Evolutionary conservation across 345 rosid species (phyloP).

Genomic region (Sisymbrium altissimum): DNA sequence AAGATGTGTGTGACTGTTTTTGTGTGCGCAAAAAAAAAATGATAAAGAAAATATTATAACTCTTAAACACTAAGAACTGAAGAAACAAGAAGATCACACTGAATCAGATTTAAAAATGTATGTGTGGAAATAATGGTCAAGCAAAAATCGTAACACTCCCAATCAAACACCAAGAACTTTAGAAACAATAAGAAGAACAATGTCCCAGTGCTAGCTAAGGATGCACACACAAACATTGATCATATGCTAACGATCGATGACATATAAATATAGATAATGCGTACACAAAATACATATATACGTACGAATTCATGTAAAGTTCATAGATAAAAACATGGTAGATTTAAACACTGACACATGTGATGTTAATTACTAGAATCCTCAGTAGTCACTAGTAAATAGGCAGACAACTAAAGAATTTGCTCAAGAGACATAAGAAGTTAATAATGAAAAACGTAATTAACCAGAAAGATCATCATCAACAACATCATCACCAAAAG

Average conservation of each 20-base stretch:
- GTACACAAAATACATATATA: conserved; percentile 24
- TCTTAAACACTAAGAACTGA: background rate
- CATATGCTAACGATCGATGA: background rate
- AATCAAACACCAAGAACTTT: background rate
- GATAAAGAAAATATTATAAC: background rate
- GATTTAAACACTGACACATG: conserved; percentile 16
- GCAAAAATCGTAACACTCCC: background rate
- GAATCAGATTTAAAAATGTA: background rate
- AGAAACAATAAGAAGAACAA: conserved; percentile 1
- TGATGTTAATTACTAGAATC: conserved; percentile 5
- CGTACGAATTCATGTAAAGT: background rate
- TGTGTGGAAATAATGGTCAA: background rate
- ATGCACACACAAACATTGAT: background rate
- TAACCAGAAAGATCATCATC: conserved; percentile 8
- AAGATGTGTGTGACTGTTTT: background rate
- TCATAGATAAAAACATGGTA: conserved; percentile 1
- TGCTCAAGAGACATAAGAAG: background rate
- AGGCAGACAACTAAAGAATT: background rate
- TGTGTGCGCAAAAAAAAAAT: background rate
- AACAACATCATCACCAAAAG: conserved; percentile 11
- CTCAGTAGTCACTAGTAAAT: background rate
- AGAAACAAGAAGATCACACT: conserved; percentile 2
- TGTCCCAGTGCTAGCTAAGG: background rate
- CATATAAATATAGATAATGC: background rate
- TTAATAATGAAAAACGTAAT: conserved; percentile 5